Percentiles rank a stretch among this genome's conserved stretches.
Conservation (phyloP, 176 grass and related monocot genomes). For the Panicum miliaceum region DNA sequence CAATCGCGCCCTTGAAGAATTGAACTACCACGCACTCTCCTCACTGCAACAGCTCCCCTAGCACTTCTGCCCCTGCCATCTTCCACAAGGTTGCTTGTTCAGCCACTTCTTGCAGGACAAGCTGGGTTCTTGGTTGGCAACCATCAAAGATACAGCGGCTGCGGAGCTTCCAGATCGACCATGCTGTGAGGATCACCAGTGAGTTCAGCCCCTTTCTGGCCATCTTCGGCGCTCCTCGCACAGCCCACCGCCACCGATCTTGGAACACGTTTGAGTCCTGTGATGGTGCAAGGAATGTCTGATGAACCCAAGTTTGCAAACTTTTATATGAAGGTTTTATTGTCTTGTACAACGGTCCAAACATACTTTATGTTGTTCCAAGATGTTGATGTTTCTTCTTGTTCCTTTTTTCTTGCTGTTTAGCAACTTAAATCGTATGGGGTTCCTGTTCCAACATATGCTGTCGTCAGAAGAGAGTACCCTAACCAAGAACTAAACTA, state of each 20-base stretch:
- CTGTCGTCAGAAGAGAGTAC: slow-evolving; percentile 78
- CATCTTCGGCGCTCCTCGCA: neutral
- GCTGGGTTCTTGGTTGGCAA: neutral
- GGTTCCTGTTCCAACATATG: slow-evolving; percentile 90
- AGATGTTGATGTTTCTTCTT: slow-evolving; percentile 37
- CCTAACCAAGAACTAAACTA: slow-evolving; percentile 89
- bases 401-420: slow-evolving; percentile 31
- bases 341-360: slow-evolving; percentile 16
- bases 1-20: too few species aligned
- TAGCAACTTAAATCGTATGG: slow-evolving; percentile 81
- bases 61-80: neutral
- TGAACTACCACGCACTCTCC: too few species aligned
- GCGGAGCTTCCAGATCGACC: neutral
- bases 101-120: neutral
- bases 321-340: slow-evolving; percentile 5
- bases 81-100: neutral
- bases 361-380: slow-evolving; percentile 21
- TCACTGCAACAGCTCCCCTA: neutral
- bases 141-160: neutral
- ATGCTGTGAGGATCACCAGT: neutral
- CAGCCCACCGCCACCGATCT: too few species aligned
- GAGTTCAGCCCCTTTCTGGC: neutral
- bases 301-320: neutral
- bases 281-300: neutral
- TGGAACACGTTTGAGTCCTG: too few species aligned